These are phyloP conservation scores for Vitis amurensis DNA, from an alignment of 164 flowering plant genomes.

Conservation along the genomic window DNA sequence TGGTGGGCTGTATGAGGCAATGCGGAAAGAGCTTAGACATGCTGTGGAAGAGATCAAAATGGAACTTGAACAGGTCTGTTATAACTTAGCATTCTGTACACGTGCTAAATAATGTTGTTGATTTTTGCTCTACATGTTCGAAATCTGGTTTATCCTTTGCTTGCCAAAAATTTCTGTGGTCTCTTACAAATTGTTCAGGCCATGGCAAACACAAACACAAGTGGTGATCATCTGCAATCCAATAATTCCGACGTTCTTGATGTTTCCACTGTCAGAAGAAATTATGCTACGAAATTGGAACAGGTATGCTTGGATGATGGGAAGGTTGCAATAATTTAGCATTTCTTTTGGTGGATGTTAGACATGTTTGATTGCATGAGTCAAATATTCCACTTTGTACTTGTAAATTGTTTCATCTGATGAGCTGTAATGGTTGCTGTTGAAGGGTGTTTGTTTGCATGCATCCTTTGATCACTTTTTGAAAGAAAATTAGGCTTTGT, in stretches of 20 bases:
- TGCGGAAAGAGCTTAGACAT: constrained; percentile 79
- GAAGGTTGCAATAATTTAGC: no score
- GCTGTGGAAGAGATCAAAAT: constrained; percentile 76
- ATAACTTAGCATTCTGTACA: not conserved
- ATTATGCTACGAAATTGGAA: constrained; percentile 51
- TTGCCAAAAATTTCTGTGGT: constrained; percentile 1
- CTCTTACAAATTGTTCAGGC: constrained; percentile 35
- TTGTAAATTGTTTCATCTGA: no score
- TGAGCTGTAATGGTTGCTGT: no score
- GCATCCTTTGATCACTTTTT: no score
- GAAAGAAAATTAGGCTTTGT: no score
- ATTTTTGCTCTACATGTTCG: not conserved
- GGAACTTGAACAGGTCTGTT: constrained; percentile 64
- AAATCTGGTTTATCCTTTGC: constrained; percentile 6
- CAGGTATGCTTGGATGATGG: constrained; percentile 38
- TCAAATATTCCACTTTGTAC: no score
- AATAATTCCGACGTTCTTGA: constrained; percentile 38
- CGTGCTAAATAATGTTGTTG: not conserved
- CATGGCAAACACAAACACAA: constrained; percentile 35
- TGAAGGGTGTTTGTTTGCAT: no score
- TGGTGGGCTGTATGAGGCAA: constrained; percentile 54
- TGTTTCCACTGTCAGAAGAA: constrained; percentile 46
- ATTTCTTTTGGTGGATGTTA: no score
- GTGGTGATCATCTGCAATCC: constrained; percentile 29
- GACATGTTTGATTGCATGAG: no score